A percentile compares a stretch with the other conserved stretches of the same genome.
Conservation (phyloP, 345 rosid genomes). For the Syzygium aqueum region DNA sequence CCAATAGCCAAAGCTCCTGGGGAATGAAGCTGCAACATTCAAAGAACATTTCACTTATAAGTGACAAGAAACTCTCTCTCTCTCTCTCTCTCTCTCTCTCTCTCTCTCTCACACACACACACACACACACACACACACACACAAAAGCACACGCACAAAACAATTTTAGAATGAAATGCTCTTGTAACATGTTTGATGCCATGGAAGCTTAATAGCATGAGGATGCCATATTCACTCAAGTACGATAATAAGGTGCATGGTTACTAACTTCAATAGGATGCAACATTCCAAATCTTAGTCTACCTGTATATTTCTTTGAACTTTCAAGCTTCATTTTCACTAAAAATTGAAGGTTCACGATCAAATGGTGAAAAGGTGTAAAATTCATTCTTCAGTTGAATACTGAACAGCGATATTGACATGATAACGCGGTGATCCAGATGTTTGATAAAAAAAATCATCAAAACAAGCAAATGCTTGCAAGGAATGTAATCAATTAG, state of each 20-base stretch:
- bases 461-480: neutral
- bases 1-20: constrained; percentile 96
- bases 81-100: neutral
- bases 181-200: neutral
- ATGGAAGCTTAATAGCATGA: neutral
- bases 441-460: neutral
- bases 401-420: neutral
- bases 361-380: neutral
- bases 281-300: neutral
- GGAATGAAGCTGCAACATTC: constrained; percentile 64
- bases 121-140: no score
- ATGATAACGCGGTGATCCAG: neutral
- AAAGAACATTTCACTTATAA: neutral
- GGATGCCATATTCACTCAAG: neutral
- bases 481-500: neutral
- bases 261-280: neutral
- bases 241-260: neutral
- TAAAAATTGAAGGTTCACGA: neutral
- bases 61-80: neutral
- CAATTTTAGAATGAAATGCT: neutral
- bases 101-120: no score
- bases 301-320: neutral
- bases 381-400: neutral
- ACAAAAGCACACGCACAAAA: no score
- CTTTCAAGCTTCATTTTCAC: neutral